These are phyloP conservation scores for Lepraria neglecta DNA, from an alignment of 495 filamentous ascomycete genomes.

Conservation along the genomic window DNA sequence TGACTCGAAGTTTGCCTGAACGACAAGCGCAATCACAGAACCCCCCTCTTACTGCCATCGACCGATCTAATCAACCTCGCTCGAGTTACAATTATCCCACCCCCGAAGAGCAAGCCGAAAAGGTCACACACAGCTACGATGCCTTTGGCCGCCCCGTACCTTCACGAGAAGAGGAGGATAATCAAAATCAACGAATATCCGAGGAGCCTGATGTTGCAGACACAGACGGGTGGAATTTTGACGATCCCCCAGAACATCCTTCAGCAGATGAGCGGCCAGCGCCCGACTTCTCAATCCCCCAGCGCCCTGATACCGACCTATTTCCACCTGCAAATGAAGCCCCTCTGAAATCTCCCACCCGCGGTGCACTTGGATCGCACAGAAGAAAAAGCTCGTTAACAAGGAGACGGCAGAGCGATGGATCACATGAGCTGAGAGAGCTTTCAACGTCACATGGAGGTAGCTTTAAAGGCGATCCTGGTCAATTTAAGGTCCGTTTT, in stretches of 20 bases:
- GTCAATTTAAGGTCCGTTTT: slow-evolving; percentile 85
- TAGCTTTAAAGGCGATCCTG: slow-evolving; percentile 50
- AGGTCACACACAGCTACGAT: slow-evolving; percentile 53
- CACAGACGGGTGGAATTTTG: slow-evolving; percentile 86
- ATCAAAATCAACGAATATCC: slow-evolving; percentile 25
- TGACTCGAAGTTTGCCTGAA: slow-evolving; percentile 32
- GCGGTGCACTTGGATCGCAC: slow-evolving; percentile 59
- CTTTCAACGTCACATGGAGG: slow-evolving; percentile 29
- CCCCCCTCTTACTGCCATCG: slow-evolving; percentile 35
- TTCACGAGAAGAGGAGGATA: slow-evolving; percentile 38
- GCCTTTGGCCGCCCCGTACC: slow-evolving; percentile 45
- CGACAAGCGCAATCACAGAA: slow-evolving; percentile 39
- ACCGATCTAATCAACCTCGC: slow-evolving; percentile 39
- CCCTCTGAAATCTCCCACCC: slow-evolving; percentile 67
- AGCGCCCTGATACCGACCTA: slow-evolving; percentile 72
- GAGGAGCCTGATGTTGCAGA: slow-evolving; percentile 43
- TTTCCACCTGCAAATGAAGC: slow-evolving; percentile 80
- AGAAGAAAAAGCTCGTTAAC: slow-evolving; percentile 75
- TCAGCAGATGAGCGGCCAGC: slow-evolving; percentile 34
- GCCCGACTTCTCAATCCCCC: slow-evolving; percentile 47
- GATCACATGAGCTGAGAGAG: slow-evolving; percentile 44
- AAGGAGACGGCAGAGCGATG: slow-evolving; percentile 54
- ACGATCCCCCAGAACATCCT: slow-evolving; percentile 54
- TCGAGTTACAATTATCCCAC: slow-evolving; percentile 31
- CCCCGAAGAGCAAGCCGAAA: slow-evolving; percentile 44